Percentiles rank a stretch among this genome's conserved stretches.
phyloP scores from a whole-genome alignment of 768 basidiomycete species.

The Pleurotus sapidus region DNA sequence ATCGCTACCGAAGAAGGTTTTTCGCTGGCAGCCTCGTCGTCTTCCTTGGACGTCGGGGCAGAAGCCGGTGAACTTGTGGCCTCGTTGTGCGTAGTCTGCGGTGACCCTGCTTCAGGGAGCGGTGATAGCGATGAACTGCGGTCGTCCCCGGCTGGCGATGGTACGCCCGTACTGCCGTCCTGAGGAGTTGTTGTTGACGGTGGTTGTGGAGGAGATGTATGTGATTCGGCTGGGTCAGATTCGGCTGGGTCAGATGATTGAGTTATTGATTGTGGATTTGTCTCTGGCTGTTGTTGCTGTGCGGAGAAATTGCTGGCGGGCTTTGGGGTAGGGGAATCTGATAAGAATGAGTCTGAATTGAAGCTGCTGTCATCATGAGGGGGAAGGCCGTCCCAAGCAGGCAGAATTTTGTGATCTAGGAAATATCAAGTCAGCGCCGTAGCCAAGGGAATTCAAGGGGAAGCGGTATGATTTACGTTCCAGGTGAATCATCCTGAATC shows the following conservation, averaged over 20 bases:
- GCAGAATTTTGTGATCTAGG: slow-evolving; percentile 24
- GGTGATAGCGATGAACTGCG: slow-evolving; percentile 59
- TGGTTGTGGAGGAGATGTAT: slow-evolving; percentile 15
- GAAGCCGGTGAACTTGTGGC: neutral
- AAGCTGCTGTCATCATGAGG: slow-evolving; percentile 19
- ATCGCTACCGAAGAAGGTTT: slow-evolving; percentile 20
- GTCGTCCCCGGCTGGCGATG: slow-evolving; percentile 27
- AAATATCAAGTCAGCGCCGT: slow-evolving; percentile 37
- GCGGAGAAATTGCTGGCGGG: slow-evolving; percentile 13
- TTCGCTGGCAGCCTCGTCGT: slow-evolving; percentile 24
- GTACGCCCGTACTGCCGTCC: slow-evolving; percentile 24
- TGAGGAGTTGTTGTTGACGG: slow-evolving; percentile 19
- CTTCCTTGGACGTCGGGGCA: slow-evolving; percentile 24
- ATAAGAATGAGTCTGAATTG: slow-evolving; percentile 7
- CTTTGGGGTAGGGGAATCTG: slow-evolving; percentile 14
- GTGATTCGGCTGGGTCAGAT: slow-evolving; percentile 16
- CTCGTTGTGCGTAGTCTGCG: slow-evolving; percentile 17
- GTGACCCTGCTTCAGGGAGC: slow-evolving; percentile 43
- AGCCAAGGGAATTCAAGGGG: slow-evolving; percentile 34
- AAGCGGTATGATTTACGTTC: slow-evolving; percentile 46
- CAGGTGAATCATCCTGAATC: slow-evolving; percentile 44
- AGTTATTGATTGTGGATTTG: neutral
- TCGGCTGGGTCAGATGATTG: neutral
- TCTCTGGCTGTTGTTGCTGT: neutral
- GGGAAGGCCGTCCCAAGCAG: slow-evolving; percentile 28